Conservation (phyloP, 495 filamentous ascomycete genomes). For the Oidiodendron maius region DNA sequence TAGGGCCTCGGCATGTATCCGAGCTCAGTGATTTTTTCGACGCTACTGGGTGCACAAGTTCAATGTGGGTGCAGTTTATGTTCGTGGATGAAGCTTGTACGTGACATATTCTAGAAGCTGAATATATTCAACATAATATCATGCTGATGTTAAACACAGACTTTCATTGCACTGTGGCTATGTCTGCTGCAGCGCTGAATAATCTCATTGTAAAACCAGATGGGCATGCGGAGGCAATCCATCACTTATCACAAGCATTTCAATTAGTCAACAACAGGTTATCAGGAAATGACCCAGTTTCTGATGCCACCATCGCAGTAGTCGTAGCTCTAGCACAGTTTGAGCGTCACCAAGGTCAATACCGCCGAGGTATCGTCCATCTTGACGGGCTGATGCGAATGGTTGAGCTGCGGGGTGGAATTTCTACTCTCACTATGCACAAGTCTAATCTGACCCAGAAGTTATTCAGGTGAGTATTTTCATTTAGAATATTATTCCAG, state of each 20-base stretch:
- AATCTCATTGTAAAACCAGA: neutral
- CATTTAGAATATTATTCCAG: neutral
- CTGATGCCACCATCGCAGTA: conserved; percentile 12
- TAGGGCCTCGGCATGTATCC: neutral
- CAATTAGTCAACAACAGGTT: conserved; percentile 15
- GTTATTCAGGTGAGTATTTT: conserved; percentile 8
- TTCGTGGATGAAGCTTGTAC: conserved; percentile 19
- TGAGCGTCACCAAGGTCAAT: conserved; percentile 10
- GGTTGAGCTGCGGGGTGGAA: conserved; percentile 12
- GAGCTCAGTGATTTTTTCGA: conserved; percentile 7
- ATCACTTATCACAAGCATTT: conserved; percentile 10
- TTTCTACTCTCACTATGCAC: neutral
- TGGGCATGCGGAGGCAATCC: conserved; percentile 9
- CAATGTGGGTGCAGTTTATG: conserved; percentile 13
- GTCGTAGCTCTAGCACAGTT: conserved; percentile 8
- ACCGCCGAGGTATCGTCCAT: conserved; percentile 12
- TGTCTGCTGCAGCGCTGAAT: conserved; percentile 8
- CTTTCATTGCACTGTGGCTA: conserved; percentile 13
- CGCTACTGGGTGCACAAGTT: neutral
- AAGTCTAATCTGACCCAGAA: conserved; percentile 9
- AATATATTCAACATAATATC: neutral
- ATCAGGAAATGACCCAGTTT: conserved; percentile 3
- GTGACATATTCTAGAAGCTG: neutral
- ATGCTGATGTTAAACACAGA: too few relatives aligned
- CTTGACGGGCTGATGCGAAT: conserved; percentile 13